These are phyloP conservation scores for Sugiyamaella xylanicola DNA, from an alignment of 1,139 yeast genomes.

Conservation along the genomic window DNA sequence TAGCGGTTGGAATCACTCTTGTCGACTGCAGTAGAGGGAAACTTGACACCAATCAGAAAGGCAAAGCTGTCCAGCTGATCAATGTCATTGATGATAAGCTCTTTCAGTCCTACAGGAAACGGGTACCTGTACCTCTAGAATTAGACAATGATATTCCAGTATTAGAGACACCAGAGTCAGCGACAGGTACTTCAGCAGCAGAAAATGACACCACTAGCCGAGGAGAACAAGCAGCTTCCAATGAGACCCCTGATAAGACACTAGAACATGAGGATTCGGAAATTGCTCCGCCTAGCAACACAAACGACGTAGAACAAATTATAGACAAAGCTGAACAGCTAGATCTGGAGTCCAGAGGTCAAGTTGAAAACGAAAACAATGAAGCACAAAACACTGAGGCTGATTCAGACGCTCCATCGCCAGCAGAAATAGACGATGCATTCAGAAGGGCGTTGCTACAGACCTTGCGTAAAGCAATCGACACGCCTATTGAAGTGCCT, in stretches of 20 bases:
- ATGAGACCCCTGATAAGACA: too few relatives aligned
- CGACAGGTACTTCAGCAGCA: background rate
- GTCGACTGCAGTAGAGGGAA: conserved; percentile 48
- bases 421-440: conserved; percentile 69
- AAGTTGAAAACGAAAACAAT: too few relatives aligned
- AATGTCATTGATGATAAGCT: conserved; percentile 46
- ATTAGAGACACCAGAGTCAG: background rate
- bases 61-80: conserved; percentile 45
- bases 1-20: conserved; percentile 74
- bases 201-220: too few relatives aligned
- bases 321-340: background rate
- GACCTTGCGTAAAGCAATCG: conserved; percentile 59
- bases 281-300: background rate
- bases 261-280: too few relatives aligned
- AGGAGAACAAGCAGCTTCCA: too few relatives aligned
- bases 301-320: background rate
- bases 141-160: conserved; percentile 4
- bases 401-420: conserved; percentile 45
- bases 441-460: conserved; percentile 70
- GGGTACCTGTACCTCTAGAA: conserved; percentile 26
- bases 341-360: too few relatives aligned
- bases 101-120: conserved; percentile 31
- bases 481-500: conserved; percentile 61
- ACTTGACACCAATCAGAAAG: conserved; percentile 38
- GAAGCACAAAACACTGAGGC: conserved; percentile 1